phyloP scores from a whole-genome alignment of 176 grass and related monocot species.

The Aegilops sharonensis region DNA sequence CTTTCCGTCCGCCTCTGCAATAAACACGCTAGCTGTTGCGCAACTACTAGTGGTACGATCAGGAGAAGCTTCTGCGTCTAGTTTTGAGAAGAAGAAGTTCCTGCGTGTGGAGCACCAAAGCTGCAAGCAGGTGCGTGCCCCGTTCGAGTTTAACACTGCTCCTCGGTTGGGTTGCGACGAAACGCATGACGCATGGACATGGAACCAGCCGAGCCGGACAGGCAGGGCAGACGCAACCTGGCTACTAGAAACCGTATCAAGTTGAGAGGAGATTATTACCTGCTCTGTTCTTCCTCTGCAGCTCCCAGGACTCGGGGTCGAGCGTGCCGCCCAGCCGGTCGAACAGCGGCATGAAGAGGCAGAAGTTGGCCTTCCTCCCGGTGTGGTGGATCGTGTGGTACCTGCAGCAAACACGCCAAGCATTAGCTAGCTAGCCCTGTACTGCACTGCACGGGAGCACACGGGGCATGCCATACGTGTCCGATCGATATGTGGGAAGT shows the following conservation, averaged over 20 bases:
- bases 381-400: slow-evolving; percentile 87
- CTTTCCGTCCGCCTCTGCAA: background rate
- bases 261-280: slow-evolving; percentile 25
- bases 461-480: too few species aligned
- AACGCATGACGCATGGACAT: too few species aligned
- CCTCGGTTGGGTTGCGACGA: too few species aligned
- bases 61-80: too few species aligned
- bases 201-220: too few species aligned
- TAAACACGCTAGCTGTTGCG: background rate
- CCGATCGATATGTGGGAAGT: background rate
- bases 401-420: slow-evolving; percentile 26
- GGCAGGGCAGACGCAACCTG: too few species aligned
- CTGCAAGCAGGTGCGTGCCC: too few species aligned
- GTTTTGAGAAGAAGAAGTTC: background rate
- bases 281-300: slow-evolving; percentile 54
- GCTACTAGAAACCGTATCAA: too few species aligned
- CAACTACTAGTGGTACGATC: too few species aligned
- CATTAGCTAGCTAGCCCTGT: background rate
- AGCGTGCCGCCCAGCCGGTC: slow-evolving; percentile 80
- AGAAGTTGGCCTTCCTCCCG: slow-evolving; percentile 71
- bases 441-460: background rate
- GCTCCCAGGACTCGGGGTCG: slow-evolving; percentile 51
- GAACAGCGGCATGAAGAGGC: slow-evolving; percentile 97
- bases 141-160: too few species aligned
- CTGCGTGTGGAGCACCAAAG: background rate